These are phyloP conservation scores for Phytophthora vignae DNA, from an alignment of 352 stramenopile species.

Conservation along the genomic window DNA sequence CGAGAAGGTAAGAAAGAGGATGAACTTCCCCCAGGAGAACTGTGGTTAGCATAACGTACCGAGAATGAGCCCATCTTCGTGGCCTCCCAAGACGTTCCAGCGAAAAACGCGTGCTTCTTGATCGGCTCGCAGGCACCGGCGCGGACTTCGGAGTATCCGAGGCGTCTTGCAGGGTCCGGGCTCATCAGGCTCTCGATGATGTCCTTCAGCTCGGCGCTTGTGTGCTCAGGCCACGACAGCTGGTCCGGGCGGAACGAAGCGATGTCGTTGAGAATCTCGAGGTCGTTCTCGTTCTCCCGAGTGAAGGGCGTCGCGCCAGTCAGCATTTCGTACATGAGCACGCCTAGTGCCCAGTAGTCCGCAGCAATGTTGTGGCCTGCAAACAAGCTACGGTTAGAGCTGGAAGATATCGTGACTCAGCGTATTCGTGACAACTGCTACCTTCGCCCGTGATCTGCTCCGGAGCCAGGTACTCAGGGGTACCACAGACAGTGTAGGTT, in stretches of 20 bases:
- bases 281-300: conserved; percentile 81
- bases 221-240: conserved; percentile 73
- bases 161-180: conserved; percentile 57
- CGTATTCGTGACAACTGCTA: conserved; percentile 11
- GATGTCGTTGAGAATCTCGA: conserved; percentile 91
- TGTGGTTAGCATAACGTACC: conserved; percentile 43
- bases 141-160: conserved; percentile 62
- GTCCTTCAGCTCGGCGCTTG: conserved; percentile 76
- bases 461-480: conserved; percentile 84
- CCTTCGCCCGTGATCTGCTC: conserved; percentile 91
- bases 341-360: conserved; percentile 95
- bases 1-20: not conserved
- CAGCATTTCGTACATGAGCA: conserved; percentile 95
- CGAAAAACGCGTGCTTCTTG: conserved; percentile 87
- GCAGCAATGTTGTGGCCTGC: conserved; percentile 84
- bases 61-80: conserved; percentile 84
- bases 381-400: not conserved
- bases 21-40: not conserved
- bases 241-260: conserved; percentile 78
- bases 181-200: conserved; percentile 74
- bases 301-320: conserved; percentile 91
- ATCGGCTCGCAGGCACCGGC: conserved; percentile 75
- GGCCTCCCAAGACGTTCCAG: conserved; percentile 83
- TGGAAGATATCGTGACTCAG: not conserved
- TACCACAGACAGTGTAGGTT: conserved; percentile 90